Evolutionary conservation across 306 rosid genomes (phyloP).

Genomic region (Cercis canadensis): DNA sequence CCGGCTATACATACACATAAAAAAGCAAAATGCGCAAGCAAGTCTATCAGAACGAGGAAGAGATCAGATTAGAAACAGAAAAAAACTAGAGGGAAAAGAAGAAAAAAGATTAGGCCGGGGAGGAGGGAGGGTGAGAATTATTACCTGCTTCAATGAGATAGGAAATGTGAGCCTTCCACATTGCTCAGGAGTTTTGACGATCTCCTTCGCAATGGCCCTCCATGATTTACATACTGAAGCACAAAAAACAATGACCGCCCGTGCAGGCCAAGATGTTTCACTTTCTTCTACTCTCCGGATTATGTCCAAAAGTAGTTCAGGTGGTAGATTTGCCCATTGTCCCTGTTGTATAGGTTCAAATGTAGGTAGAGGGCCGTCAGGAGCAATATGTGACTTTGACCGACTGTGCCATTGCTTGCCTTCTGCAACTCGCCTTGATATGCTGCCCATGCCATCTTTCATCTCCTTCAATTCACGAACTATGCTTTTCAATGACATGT

Average conservation of each 20-base stretch:
- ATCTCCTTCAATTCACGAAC: conserved; percentile 72
- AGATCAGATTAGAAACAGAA: conserved; percentile 9
- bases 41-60: no score
- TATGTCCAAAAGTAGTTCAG: conserved; percentile 80
- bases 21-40: neutral
- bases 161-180: conserved; percentile 90
- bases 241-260: conserved; percentile 64
- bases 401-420: conserved; percentile 60
- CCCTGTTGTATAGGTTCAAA: conserved; percentile 53
- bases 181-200: conserved; percentile 80
- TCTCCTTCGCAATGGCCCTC: conserved; percentile 72
- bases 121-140: conserved; percentile 12
- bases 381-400: conserved; percentile 75
- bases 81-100: conserved; percentile 4
- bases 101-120: conserved; percentile 1
- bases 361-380: conserved; percentile 52
- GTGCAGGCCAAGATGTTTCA: conserved; percentile 82
- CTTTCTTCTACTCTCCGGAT: conserved; percentile 80
- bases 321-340: conserved; percentile 78
- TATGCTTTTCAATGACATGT: conserved; percentile 73
- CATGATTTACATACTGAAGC: conserved; percentile 89
- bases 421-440: conserved; percentile 63
- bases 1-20: conserved; percentile 63
- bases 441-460: conserved; percentile 76
- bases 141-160: conserved; percentile 91